Percentiles rank a stretch among this genome's conserved stretches.
These are phyloP conservation scores for Epichloe bromicola DNA, from an alignment of 2,329 filamentous ascomycete genomes.

Conservation along the genomic window DNA sequence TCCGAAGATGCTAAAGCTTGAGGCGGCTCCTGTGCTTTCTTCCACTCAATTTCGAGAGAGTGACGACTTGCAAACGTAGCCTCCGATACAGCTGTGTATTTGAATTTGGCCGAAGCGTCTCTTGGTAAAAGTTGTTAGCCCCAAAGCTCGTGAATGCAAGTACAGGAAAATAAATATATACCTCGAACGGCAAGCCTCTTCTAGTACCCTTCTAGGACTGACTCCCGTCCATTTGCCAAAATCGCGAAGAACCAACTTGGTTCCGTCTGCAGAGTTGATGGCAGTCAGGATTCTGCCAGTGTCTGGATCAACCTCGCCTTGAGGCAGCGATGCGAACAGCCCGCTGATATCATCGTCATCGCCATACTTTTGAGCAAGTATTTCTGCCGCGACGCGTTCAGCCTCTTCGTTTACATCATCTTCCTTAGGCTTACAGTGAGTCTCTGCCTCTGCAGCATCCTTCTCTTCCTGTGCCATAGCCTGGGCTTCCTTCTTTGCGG, in stretches of 20 bases:
- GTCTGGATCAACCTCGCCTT: conserved; percentile 42
- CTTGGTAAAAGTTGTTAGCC: conserved; percentile 24
- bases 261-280: conserved; percentile 37
- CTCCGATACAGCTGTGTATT: conserved; percentile 57
- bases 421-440: conserved; percentile 16
- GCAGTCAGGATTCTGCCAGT: conserved; percentile 47
- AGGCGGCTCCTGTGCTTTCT: conserved; percentile 50
- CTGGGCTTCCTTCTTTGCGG: conserved; percentile 26
- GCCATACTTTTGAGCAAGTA: conserved; percentile 40
- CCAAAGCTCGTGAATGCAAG: not conserved
- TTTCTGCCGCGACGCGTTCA: conserved; percentile 42
- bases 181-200: conserved; percentile 80
- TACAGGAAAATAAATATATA: conserved; percentile 16
- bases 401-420: conserved; percentile 41
- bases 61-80: conserved; percentile 66
- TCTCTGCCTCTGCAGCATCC: conserved; percentile 13
- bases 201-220: conserved; percentile 61
- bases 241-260: conserved; percentile 54
- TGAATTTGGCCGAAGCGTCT: conserved; percentile 55
- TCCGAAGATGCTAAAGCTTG: conserved; percentile 22
- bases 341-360: conserved; percentile 38
- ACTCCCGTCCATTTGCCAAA: conserved; percentile 77
- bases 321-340: conserved; percentile 47
- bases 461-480: conserved; percentile 11
- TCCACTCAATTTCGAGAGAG: conserved; percentile 63